These are phyloP conservation scores for Acarospora socialis DNA, from an alignment of 2,329 filamentous ascomycete species.

Conservation along the genomic window DNA sequence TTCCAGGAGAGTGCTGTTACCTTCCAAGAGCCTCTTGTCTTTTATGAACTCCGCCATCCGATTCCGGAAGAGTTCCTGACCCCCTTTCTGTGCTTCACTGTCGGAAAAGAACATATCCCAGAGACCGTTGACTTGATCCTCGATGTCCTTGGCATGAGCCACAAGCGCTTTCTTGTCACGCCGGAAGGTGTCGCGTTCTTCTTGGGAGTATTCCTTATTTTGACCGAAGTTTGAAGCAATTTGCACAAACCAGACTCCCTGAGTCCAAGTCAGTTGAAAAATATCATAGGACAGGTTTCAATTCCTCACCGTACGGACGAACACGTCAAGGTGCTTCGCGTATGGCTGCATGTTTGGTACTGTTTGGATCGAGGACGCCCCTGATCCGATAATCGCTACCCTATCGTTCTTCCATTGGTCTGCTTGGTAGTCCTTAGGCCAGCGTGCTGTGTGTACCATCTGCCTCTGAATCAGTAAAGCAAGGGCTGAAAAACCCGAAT, in stretches of 20 bases:
- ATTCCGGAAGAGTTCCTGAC: constrained; percentile 24
- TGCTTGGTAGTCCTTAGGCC: constrained; percentile 31
- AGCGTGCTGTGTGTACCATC: constrained; percentile 30
- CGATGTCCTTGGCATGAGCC: constrained; percentile 32
- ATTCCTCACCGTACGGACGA: constrained; percentile 29
- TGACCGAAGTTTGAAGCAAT: constrained; percentile 33
- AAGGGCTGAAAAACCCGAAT: too few species aligned
- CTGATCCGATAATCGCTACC: constrained; percentile 32
- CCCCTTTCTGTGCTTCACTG: constrained; percentile 26
- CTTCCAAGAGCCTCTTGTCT: constrained; percentile 33
- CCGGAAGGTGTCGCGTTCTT: constrained; percentile 30
- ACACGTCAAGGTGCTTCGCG: constrained; percentile 32
- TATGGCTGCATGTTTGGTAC: constrained; percentile 34
- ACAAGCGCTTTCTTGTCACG: constrained; percentile 28
- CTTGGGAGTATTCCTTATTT: constrained; percentile 28
- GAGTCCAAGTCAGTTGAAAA: constrained; percentile 18
- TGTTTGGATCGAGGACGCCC: constrained; percentile 31
- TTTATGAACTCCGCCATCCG: constrained; percentile 39
- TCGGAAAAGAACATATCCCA: constrained; percentile 34
- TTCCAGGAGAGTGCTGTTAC: constrained; percentile 1
- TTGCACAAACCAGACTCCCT: constrained; percentile 23
- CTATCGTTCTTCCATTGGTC: constrained; percentile 29
- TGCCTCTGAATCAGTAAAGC: constrained; percentile 7
- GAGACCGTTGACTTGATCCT: constrained; percentile 32
- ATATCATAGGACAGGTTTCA: too few species aligned